Percentiles rank a stretch among this genome's conserved stretches.
Evolutionary conservation across 768 basidiomycete species (phyloP).

Genomic region (Tephrocybe sp.): DNA sequence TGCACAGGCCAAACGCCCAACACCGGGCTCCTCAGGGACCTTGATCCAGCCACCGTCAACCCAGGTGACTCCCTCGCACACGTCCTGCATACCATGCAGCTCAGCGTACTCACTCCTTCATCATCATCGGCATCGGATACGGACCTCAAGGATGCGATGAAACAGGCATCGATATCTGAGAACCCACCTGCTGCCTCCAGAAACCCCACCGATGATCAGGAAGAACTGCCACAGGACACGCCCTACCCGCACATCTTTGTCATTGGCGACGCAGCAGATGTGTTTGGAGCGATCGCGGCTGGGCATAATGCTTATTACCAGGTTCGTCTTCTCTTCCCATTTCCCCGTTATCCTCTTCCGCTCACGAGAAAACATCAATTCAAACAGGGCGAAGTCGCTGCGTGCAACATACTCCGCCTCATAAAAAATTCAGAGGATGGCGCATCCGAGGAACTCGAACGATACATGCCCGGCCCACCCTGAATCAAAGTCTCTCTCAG

Average conservation of each 20-base stretch:
- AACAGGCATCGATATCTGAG: constrained; percentile 16
- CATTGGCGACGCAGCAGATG: constrained; percentile 63
- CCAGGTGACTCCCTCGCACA: constrained; percentile 37
- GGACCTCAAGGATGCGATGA: constrained; percentile 21
- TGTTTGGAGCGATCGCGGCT: constrained; percentile 62
- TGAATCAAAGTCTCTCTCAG: constrained; percentile 68
- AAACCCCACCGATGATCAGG: too few species aligned
- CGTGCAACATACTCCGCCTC: constrained; percentile 51
- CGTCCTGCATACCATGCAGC: constrained; percentile 54
- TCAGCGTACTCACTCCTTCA: constrained; percentile 28
- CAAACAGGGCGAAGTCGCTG: constrained; percentile 51
- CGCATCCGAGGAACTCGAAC: constrained; percentile 29
- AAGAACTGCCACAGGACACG: constrained; percentile 18
- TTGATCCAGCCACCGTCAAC: constrained; percentile 43
- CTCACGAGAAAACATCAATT: neutral
- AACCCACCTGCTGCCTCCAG: constrained; percentile 1
- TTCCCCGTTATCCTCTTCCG: neutral
- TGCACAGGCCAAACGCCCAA: constrained; percentile 66
- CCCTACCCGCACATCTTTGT: constrained; percentile 59
- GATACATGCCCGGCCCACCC: constrained; percentile 45
- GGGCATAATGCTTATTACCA: constrained; percentile 59
- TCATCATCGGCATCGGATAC: neutral
- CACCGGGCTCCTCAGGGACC: constrained; percentile 41
- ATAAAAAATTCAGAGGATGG: constrained; percentile 28
- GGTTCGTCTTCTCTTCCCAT: constrained; percentile 19